Percentiles rank a stretch among this genome's conserved stretches.
Conservation (phyloP, 2,329 filamentous ascomycete species). For the Scedosporium minutisporum region DNA sequence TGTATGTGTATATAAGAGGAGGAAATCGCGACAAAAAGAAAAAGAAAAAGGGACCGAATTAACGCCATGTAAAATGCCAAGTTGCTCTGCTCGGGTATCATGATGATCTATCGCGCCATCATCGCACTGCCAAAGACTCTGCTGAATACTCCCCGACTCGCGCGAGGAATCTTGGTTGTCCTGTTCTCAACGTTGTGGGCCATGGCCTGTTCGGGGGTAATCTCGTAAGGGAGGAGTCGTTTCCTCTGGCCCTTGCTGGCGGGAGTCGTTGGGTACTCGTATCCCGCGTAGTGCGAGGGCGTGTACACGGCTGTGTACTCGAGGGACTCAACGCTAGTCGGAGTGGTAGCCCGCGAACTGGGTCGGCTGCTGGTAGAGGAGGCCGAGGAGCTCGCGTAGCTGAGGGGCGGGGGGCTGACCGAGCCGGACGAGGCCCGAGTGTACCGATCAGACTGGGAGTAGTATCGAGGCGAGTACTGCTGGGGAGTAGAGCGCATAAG, state of each 20-base stretch:
- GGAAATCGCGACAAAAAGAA: background rate
- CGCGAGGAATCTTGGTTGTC: constrained; percentile 39
- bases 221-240: constrained; percentile 44
- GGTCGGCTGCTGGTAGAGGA: constrained; percentile 38
- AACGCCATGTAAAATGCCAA: background rate
- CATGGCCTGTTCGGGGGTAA: constrained; percentile 41
- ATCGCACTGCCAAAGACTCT: constrained; percentile 41
- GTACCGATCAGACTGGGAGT: constrained; percentile 17
- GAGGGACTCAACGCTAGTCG: constrained; percentile 32
- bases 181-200: constrained; percentile 35
- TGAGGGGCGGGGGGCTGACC: constrained; percentile 37
- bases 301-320: constrained; percentile 31
- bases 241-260: constrained; percentile 16
- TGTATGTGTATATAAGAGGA: background rate
- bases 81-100: background rate
- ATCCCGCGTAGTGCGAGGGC: constrained; percentile 25
- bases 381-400: constrained; percentile 30
- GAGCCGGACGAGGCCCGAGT: constrained; percentile 25
- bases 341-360: constrained; percentile 42
- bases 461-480: constrained; percentile 27
- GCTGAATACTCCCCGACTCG: constrained; percentile 40
- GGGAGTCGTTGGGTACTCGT: constrained; percentile 16
- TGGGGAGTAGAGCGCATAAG: constrained; percentile 17
- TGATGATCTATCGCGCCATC: constrained; percentile 23
- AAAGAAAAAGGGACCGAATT: background rate